Base-by-base conservation (phyloP, 306 rosid genomes). In the Mucuna pruriens region DNA sequence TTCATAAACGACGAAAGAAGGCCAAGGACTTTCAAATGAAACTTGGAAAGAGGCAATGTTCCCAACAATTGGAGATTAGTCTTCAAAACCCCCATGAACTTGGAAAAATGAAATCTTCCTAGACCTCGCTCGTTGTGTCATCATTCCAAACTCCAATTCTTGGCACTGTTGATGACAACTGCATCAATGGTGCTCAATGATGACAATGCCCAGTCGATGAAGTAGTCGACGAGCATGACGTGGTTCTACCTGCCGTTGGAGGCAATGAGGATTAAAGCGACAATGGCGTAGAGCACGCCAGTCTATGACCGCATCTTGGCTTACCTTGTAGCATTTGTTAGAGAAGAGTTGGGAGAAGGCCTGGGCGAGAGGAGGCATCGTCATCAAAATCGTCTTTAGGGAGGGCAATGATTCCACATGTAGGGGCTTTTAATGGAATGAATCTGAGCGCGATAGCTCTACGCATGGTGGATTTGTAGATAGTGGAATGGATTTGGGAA, bases 131-230 rank as follows among this genome's bases (percentile, higher is more conserved):
- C 79, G 26, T 23, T 64, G 88, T 40, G 66, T 39, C 7, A 86
- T 67, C 61, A 71, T 83, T 75, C 81, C 87, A 85, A 71, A 66
- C 80, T 87, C 90, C 93, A 94, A 78, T 94, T 94, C 48, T 83
- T 78, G 10, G 90, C 75, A 66, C 90, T 90, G 49, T 92, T 94
- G 19, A 89, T 84, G 3, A 90, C 75, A 19, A 71, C 48, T 60
- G 80, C 85, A n/a, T n/a, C n/a, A n/a, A n/a, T n/a, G 81, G 86
- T 89, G 87, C 85, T 91, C 72, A 92, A 83, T 83, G 89, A 87
- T 7, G 98, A 97, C 90, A 92, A 84, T 0, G 97, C 97, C 98
- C 97, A 94, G 74, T 90, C 90, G 63, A 94, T 85, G 69, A 92
- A 94, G 63, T 97, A 90, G 81, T 94, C 98, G 67, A 91, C 97